Evolutionary conservation across 495 filamentous ascomycete genomes (phyloP).

Genomic region (Hypoxylon lienhwacheense): DNA sequence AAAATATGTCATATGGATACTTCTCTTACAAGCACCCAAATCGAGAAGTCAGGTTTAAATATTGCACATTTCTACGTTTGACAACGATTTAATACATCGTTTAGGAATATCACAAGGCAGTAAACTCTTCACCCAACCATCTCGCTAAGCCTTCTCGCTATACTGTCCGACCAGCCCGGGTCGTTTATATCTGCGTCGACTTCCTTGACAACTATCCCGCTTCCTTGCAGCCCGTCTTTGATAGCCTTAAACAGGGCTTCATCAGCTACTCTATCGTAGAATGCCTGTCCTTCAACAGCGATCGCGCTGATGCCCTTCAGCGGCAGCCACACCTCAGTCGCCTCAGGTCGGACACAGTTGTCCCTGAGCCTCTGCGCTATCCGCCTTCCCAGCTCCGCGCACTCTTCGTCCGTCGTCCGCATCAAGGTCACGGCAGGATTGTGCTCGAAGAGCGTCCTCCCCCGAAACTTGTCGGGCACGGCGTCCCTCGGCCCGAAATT

Average conservation of each 20-base stretch:
- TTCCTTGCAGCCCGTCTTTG: constrained; percentile 40
- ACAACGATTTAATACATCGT: not conserved
- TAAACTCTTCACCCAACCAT: constrained; percentile 18
- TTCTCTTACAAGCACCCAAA: no score
- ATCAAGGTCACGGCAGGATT: constrained; percentile 67
- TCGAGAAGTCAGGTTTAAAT: no score
- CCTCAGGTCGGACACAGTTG: constrained; percentile 36
- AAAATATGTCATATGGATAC: no score
- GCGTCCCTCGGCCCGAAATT: constrained; percentile 63
- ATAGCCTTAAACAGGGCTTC: constrained; percentile 48
- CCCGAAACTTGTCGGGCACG: constrained; percentile 53
- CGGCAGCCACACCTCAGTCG: constrained; percentile 60
- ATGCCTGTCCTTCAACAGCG: constrained; percentile 39
- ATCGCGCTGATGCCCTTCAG: constrained; percentile 50
- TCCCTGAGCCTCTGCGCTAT: constrained; percentile 56
- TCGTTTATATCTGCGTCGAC: constrained; percentile 47
- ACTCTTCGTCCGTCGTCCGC: constrained; percentile 60
- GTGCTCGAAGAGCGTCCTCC: constrained; percentile 60
- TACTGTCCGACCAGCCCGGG: constrained; percentile 43
- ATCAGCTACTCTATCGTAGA: constrained; percentile 43
- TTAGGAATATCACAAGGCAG: not conserved
- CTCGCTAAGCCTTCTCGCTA: constrained; percentile 33
- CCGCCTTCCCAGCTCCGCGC: constrained; percentile 51
- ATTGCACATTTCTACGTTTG: not conserved
- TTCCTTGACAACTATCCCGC: constrained; percentile 40